Percentiles rank a stretch among this genome's conserved stretches.
These are phyloP conservation scores for Beauveria sp. DNA, from an alignment of 2,329 filamentous ascomycete genomes.

Conservation along the genomic window DNA sequence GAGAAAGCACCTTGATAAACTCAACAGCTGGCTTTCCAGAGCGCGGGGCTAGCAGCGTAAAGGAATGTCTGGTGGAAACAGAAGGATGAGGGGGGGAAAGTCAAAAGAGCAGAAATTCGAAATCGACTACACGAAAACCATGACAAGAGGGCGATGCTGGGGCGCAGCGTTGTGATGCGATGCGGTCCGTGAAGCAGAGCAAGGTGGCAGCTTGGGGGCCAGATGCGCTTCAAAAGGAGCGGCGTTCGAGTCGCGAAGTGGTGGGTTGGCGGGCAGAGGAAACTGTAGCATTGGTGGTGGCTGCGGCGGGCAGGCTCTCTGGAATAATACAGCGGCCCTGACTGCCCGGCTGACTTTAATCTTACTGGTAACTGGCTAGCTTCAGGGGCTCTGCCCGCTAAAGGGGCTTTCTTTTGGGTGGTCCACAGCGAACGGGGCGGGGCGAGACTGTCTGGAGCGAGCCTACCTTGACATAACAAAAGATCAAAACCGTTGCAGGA, in stretches of 20 bases:
- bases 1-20: slow-evolving; percentile 11
- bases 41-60: neutral
- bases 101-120: neutral
- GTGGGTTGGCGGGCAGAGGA: neutral
- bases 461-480: neutral
- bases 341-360: too few species aligned
- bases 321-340: too few species aligned
- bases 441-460: too few species aligned
- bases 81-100: neutral
- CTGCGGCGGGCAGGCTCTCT: too few species aligned
- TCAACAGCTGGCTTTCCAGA: slow-evolving; percentile 2
- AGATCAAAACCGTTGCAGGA: too few species aligned
- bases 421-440: neutral
- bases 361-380: too few species aligned
- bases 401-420: neutral
- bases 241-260: neutral
- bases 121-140: neutral
- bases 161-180: neutral
- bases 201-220: neutral
- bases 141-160: neutral
- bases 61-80: neutral
- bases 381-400: neutral
- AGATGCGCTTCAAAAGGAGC: slow-evolving; percentile 1
- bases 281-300: too few species aligned
- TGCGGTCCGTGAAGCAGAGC: neutral